Base-by-base conservation (phyloP, 2,329 filamentous ascomycete genomes). In the Hypoxylon sp. region DNA sequence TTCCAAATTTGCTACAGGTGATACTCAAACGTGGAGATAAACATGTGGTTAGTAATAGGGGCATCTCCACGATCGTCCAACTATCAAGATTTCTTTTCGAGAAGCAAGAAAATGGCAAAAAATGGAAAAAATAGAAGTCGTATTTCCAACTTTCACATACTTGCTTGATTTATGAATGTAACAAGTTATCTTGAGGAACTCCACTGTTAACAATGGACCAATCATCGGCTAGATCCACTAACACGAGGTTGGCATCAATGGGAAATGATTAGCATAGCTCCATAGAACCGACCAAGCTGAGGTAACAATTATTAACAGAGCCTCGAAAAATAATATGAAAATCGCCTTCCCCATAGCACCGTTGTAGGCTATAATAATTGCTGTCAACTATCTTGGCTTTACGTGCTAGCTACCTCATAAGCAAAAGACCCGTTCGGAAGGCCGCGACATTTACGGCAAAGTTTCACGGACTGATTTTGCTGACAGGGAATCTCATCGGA, bases 161-260 rank as follows among this genome's bases (percentile, higher is more conserved):
- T 61, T 62, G 63, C 47, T 59, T 72, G 53, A 63, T 59, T 65
- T 19, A 50, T 48, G 33, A 60, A 66, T 59, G 54, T 58, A 53
- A 62, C 59, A 55, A 62, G 59, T 55, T 61, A 29, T 46, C 39
- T 42, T 52, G 19, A 57, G 46, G 59, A 61, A 48, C n/a, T n/a
- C n/a, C n/a, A n/a, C 33, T 59, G 42, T 61, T 24, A 53, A 52
- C 47, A 63, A 59, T 54, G 42, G 48, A 54, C 69, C 71, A 73
- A 73, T 73, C 54, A 59, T 46, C 64, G 53, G 33, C 11, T n/a
- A 31, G 63, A 65, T 66, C 67, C 67, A 70, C 71, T 55, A 71
- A 73, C 71, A 73, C 71, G 71, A 73, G 71, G 65, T 73, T 54
- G 35, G 69, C 58, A 44, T 59, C 61, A 57, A 59, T 58, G 66